A percentile compares a stretch with the other conserved stretches of the same genome.
phyloP scores from a whole-genome alignment of 139 green algal genomes.

The Coelastrella sp. region DNA sequence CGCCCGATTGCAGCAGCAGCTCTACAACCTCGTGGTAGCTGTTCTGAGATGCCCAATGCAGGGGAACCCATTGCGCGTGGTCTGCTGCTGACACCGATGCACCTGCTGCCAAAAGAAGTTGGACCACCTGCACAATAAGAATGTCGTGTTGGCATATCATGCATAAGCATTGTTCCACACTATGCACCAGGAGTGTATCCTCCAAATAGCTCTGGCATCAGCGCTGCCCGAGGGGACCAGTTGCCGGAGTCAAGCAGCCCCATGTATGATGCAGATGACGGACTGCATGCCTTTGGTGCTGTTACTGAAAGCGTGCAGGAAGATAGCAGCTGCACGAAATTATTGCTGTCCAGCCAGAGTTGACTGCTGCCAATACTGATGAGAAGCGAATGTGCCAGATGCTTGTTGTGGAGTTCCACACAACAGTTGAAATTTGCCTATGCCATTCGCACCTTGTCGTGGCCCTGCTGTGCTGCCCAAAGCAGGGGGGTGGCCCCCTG shows the following conservation, averaged over 20 bases:
- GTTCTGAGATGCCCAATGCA: slow-evolving; percentile 33
- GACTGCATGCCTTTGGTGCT: too few relatives aligned
- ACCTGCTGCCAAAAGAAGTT: neutral
- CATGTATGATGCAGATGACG: too few relatives aligned
- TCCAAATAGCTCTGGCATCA: too few relatives aligned
- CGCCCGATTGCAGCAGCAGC: slow-evolving; percentile 14
- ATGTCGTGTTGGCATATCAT: neutral
- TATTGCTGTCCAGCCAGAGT: too few relatives aligned
- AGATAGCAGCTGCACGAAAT: too few relatives aligned
- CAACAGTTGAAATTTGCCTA: neutral
- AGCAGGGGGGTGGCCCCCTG: slow-evolving; percentile 18
- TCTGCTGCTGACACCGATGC: slow-evolving; percentile 7
- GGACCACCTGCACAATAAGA: neutral
- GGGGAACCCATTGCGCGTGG: neutral
- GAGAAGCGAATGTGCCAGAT: too few relatives aligned
- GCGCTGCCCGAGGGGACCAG: neutral
- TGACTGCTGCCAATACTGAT: too few relatives aligned
- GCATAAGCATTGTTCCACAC: neutral
- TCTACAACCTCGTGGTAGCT: neutral
- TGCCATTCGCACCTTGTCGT: neutral
- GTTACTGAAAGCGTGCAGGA: too few relatives aligned
- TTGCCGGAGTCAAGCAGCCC: too few relatives aligned
- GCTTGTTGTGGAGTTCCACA: too few relatives aligned
- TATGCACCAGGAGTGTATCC: neutral
- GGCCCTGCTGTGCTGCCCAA: slow-evolving; percentile 26